Evolutionary conservation across 2,329 filamentous ascomycete species (phyloP).

Genomic region (Fusarium keratoplasticum): DNA sequence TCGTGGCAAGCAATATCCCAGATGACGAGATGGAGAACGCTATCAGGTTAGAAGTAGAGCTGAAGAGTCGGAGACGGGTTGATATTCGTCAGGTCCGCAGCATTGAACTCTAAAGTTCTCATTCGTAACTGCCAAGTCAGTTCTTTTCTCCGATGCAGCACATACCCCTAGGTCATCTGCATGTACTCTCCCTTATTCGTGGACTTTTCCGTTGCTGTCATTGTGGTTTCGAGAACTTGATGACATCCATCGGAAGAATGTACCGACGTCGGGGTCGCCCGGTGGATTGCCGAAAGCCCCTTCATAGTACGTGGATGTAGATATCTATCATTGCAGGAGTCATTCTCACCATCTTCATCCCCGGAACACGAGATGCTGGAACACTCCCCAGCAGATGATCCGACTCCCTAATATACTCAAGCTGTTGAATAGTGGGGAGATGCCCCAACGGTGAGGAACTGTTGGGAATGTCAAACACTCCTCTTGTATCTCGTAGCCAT

Average conservation of each 20-base stretch:
- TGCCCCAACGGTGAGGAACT: neutral
- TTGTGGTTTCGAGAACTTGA: neutral
- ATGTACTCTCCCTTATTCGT: neutral
- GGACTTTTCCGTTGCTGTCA: neutral
- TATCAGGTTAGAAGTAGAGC: neutral
- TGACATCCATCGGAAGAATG: neutral
- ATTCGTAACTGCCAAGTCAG: neutral
- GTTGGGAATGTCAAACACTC: neutral
- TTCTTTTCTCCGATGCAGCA: neutral
- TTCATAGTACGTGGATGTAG: neutral
- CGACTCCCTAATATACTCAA: neutral
- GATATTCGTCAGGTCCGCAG: neutral
- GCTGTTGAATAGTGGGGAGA: neutral
- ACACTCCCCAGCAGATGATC: neutral
- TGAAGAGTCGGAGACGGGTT: neutral
- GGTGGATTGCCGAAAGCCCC: neutral
- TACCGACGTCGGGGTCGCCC: neutral
- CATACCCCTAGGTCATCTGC: neutral
- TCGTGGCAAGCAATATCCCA: neutral
- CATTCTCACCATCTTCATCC: neutral
- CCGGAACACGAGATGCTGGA: neutral
- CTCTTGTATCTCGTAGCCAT: neutral
- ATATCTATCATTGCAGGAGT: neutral
- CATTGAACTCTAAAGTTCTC: neutral
- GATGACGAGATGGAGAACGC: neutral